A percentile compares a stretch with the other conserved stretches of the same genome.
Conservation (phyloP, 805 yeast species). For the Jamesozyma lodderae region DNA sequence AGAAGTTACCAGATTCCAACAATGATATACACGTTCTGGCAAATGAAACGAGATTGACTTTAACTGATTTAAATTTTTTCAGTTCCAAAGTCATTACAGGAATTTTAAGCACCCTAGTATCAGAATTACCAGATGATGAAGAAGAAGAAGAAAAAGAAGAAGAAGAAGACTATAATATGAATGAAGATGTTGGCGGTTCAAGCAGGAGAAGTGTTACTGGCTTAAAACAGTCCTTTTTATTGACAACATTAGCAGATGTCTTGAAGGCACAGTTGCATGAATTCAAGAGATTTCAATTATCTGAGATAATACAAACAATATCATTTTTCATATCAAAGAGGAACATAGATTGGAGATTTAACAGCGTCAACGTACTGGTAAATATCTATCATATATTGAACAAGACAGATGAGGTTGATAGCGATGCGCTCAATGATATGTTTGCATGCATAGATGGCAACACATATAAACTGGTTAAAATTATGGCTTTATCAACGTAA, state of each 20-base stretch:
- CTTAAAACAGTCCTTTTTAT: constrained; percentile 3
- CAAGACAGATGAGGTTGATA: background rate
- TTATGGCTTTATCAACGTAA: constrained; percentile 3
- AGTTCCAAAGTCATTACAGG: constrained; percentile 11
- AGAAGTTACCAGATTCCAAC: constrained; percentile 16
- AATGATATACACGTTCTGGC: constrained; percentile 20
- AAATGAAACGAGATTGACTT: constrained; percentile 19
- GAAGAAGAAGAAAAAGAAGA: background rate
- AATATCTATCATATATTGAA: constrained; percentile 4
- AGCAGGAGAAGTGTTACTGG: background rate
- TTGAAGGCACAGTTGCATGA: background rate
- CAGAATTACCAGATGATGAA: constrained; percentile 9
- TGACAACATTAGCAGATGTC: constrained; percentile 3
- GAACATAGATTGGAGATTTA: constrained; percentile 17
- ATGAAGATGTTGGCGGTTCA: background rate
- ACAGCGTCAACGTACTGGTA: constrained; percentile 13
- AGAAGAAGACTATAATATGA: background rate
- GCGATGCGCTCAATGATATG: constrained; percentile 3
- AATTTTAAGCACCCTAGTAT: constrained; percentile 13
- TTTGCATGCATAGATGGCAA: constrained; percentile 5
- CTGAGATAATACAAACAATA: constrained; percentile 21
- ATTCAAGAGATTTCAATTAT: constrained; percentile 11
- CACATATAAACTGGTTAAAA: constrained; percentile 4
- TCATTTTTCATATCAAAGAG: constrained; percentile 10
- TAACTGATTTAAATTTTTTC: constrained; percentile 12